These are phyloP conservation scores for Endotrypanum monterogeii DNA, from an alignment of 208 protist genomes.

Conservation along the genomic window DNA sequence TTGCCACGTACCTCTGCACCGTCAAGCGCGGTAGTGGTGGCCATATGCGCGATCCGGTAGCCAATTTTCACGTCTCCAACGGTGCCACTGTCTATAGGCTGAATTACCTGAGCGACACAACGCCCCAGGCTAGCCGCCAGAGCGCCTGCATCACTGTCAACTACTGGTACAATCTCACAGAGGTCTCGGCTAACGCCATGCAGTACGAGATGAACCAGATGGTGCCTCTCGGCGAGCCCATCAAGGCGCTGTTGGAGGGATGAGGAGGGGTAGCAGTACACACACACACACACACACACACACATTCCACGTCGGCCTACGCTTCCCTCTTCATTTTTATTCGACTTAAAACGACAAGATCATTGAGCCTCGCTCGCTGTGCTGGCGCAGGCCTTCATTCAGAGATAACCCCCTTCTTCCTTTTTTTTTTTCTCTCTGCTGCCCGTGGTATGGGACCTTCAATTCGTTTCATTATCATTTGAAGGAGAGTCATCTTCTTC, in stretches of 20 bases:
- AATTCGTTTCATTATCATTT: no score
- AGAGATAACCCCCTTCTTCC: no score
- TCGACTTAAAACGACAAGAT: no score
- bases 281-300: no score
- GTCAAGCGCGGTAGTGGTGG: constrained; percentile 47
- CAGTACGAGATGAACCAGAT: constrained; percentile 60
- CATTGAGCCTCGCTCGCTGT: no score
- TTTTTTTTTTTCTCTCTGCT: no score
- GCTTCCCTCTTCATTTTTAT: no score
- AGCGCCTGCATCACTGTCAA: constrained; percentile 90
- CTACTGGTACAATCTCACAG: constrained; percentile 78
- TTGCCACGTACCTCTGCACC: constrained; percentile 67
- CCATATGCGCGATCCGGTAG: constrained; percentile 78
- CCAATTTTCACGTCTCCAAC: constrained; percentile 89
- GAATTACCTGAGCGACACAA: constrained; percentile 78
- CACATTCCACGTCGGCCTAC: no score
- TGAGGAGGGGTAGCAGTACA: neutral
- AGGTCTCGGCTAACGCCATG: constrained; percentile 45
- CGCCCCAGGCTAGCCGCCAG: constrained; percentile 60
- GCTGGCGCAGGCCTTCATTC: no score
- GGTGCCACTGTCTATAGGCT: constrained; percentile 78
- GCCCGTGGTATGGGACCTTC: no score
- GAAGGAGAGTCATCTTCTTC: no score
- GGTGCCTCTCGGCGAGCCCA: constrained; percentile 48
- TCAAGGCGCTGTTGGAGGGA: constrained; percentile 33